Base-by-base conservation (phyloP, 441 rosid species). In the Brassica balearica region DNA sequence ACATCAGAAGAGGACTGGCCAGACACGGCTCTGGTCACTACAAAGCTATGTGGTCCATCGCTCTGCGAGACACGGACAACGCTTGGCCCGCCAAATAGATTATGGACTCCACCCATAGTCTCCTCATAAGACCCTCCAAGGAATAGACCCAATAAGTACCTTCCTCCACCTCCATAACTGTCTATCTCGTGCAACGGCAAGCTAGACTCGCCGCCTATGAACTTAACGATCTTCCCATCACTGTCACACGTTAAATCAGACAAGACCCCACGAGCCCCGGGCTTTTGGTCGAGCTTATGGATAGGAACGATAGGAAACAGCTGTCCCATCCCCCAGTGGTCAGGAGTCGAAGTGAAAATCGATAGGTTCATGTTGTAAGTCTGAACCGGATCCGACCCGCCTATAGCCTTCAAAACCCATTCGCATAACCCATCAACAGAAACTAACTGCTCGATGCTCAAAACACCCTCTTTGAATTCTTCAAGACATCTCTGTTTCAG, bases 41-140 rank as follows among this genome's bases (percentile, higher is more conserved):
- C 94, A 15, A 95, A 95, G 86, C 96, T 84, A 32, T 93, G 89
- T 0, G 99, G 99, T 20, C 98, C 97, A 78, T 92, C 97, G 20
- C 96, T 88, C 87, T 95, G 99, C 66, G 82, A 86, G 27, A 93
- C 96, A 1, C 96, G 91, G 12, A 95, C 94, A 10, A 93, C 88
- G 19, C 99, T 95, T 5, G 97, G 97, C 32, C 96, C 96, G 17
- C 99, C 96, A 17, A 95, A 95, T 78, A 95, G 76, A 88, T 95
- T 95, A 87, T 95, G 97, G 61, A 92, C 68, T 82, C 99, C 99
- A 66, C 99, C 99, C 43, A 95, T 89, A 63, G 99, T 95, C 86
- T 95, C 98, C 88, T 95, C 94, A 56, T 95, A 95, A 76, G 99
- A 98, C 78, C 99, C 99, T 2, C 95, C 97, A 73, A 95, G 82